Conservation (phyloP, 352 stramenopile genomes). For the Phytopythium kandeliae region DNA sequence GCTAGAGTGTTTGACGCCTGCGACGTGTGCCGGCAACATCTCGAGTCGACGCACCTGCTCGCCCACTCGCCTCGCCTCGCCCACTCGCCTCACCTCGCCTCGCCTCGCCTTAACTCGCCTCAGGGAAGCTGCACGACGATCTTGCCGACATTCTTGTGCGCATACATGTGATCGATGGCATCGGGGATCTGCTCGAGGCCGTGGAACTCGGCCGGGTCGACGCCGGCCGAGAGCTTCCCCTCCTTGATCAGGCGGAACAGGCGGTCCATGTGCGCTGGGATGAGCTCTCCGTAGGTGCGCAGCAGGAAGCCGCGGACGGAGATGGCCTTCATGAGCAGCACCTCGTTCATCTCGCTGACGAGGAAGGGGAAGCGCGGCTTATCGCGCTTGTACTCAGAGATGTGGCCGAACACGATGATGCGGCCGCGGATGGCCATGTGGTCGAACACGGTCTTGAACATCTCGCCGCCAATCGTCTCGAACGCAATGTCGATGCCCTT, state of each 20-base stretch:
- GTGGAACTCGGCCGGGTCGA: slow-evolving; percentile 43
- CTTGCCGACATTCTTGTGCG: slow-evolving; percentile 78
- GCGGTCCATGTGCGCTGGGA: slow-evolving; percentile 27
- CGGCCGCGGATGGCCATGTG: slow-evolving; percentile 25
- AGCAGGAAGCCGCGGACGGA: slow-evolving; percentile 42
- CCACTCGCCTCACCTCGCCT: too few relatives aligned
- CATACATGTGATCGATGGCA: slow-evolving; percentile 71
- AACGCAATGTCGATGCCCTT: slow-evolving; percentile 10
- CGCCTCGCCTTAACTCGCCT: too few relatives aligned
- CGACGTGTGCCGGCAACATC: too few relatives aligned
- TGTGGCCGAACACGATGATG: slow-evolving; percentile 37
- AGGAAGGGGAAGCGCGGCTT: slow-evolving; percentile 42
- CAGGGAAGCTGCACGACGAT: slow-evolving; percentile 58
- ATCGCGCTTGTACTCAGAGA: slow-evolving; percentile 43
- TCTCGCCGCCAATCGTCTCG: slow-evolving; percentile 5
- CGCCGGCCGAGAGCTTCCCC: slow-evolving; percentile 30
- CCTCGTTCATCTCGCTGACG: slow-evolving; percentile 21
- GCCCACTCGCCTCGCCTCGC: too few relatives aligned
- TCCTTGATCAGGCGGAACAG: slow-evolving; percentile 36
- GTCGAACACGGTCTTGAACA: slow-evolving; percentile 25
- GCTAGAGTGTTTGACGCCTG: too few relatives aligned
- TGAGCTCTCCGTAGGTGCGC: slow-evolving; percentile 24
- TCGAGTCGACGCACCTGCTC: too few relatives aligned
- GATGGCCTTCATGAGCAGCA: slow-evolving; percentile 33
- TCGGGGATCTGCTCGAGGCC: slow-evolving; percentile 53